Evolutionary conservation across 2,329 filamentous ascomycete genomes (phyloP), one percentile per base, ranked within the genome.

Genomic region (Helotiales sp.): DNA sequence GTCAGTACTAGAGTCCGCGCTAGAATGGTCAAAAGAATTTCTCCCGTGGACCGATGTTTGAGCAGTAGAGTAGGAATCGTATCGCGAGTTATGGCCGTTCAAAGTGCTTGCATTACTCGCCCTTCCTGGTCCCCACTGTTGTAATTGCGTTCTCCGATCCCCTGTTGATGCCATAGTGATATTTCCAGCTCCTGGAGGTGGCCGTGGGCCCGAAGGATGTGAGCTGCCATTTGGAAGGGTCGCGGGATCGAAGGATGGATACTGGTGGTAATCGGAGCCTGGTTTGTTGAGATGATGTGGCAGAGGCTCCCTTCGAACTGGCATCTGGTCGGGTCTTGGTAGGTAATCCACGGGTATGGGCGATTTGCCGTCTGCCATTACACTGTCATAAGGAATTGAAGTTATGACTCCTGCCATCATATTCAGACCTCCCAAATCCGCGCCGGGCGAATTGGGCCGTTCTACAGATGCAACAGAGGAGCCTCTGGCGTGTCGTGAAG

Each of bases 221-320:
- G 86, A 82, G 66, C 82, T 82, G 58, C 82, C 77, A 72, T 81
- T 83, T 66, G 82, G 80, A 64, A 82, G 76, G 45, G 81, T 77
- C 59, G 85, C 80, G 32, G 87, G 82, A 72, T 91, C 89, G 77
- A 91, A 88, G 61, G 86, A 86, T 49, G 93, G 93, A 78, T 97
- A 97, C 76, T 97, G 95, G 81, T 97, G 93, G 77, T 89, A 97
- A 79, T 97, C 94, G 73, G 83, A 82, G 58, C 87, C 87, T 71
- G 84, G 85, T 80, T 93, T 94, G 78, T 93, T 94, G 63, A 96
- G 81, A 75, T 97, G 93, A 79, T 96, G 92, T 32, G 93, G 92
- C 67, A 92, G 84, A 66, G 91, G 91, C 64, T 96, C 91, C 77
- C 89, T 88, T 72, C 89, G 86, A 64, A 83, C 80, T 24, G 87